Conservation (phyloP, 176 grass and related monocot species). For the Microstegium vimineum region DNA sequence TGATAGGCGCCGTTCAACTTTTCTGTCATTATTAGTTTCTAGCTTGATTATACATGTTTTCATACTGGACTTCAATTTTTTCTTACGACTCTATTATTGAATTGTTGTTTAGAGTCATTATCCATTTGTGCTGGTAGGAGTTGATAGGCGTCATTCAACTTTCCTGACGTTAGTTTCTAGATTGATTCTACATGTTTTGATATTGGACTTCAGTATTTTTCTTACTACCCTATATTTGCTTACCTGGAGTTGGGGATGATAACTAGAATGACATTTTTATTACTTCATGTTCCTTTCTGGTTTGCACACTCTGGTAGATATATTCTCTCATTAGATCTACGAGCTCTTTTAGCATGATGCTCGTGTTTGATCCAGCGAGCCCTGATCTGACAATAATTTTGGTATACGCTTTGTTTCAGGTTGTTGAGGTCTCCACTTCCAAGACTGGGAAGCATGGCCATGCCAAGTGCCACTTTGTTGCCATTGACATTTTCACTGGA, state of each 20-base stretch:
- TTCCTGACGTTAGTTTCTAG: not conserved
- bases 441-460: slow-evolving; percentile 70
- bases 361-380: not conserved
- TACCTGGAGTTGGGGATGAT: not conserved
- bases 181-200: not conserved
- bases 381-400: not conserved
- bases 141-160: not conserved
- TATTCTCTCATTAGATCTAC: not conserved
- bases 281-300: not conserved
- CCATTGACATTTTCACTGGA: slow-evolving; percentile 56
- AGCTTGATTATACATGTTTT: not conserved
- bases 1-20: not conserved
- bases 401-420: slow-evolving; percentile 17
- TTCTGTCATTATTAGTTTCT: not conserved
- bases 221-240: not conserved
- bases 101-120: too few relatives aligned
- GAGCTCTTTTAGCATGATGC: not conserved
- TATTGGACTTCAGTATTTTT: not conserved
- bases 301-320: not conserved
- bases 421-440: slow-evolving; percentile 66
- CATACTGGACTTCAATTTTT: not conserved
- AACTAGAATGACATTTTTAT: not conserved
- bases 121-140: not conserved
- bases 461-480: slow-evolving; percentile 58
- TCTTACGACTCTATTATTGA: too few relatives aligned